Conservation (phyloP, 345 rosid species). For the Syzygium oleosum region DNA sequence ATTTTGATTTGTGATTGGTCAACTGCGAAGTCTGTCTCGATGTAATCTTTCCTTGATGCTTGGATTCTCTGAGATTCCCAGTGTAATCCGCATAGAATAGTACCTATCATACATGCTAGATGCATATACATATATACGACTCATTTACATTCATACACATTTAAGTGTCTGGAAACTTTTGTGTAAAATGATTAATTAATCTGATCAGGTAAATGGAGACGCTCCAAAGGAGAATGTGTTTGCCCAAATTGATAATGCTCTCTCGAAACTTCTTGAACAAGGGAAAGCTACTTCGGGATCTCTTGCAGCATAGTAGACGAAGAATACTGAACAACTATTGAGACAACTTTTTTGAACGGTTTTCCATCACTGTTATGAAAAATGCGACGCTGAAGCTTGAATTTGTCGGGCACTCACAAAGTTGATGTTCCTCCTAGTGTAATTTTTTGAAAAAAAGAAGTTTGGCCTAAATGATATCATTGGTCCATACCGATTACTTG, state of each 20-base stretch:
- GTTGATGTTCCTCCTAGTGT: background rate
- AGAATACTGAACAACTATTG: background rate
- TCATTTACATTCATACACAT: background rate
- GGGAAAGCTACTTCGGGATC: conserved; percentile 24
- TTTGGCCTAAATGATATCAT: background rate
- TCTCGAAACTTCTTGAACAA: conserved; percentile 36
- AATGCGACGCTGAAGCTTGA: background rate
- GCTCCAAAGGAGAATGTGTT: conserved; percentile 52
- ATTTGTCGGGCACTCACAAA: background rate
- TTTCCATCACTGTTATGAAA: background rate
- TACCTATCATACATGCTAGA: background rate
- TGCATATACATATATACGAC: background rate
- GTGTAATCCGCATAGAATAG: background rate
- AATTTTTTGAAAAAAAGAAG: background rate
- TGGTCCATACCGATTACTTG: background rate
- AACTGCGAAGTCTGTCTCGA: background rate
- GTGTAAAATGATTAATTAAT: background rate
- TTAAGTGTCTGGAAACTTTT: background rate
- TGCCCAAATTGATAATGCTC: conserved; percentile 33
- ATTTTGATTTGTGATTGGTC: background rate
- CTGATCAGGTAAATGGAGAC: conserved; percentile 53
- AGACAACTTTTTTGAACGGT: background rate
- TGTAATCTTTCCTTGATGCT: background rate
- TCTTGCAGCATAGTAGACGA: conserved; percentile 19
- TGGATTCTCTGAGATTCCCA: background rate